Evolutionary conservation across 345 rosid species (phyloP), one percentile per base, ranked within the genome.

Genomic region (Euphorbia tirucalli): DNA sequence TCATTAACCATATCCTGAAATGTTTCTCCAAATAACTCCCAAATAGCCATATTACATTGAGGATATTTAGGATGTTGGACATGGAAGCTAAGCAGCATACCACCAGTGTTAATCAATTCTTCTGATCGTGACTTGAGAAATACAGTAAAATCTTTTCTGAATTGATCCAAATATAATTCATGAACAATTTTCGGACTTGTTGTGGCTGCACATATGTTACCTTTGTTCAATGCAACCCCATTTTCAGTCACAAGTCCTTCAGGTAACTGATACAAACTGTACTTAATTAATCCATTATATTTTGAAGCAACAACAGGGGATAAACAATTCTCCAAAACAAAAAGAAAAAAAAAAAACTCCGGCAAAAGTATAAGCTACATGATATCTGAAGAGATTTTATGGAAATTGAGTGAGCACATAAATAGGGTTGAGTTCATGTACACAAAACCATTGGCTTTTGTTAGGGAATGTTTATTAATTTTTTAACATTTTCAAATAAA

Each of bases 81-180:
- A 14, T 37, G 43, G 27, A 61, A 32, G 6, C 22, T 61, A n/a
- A 61, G 46, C 27, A 61, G 7, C 66, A 61, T 61, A 32, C 46
- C 46, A 61, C 66, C 66, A n/a, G 27, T 14, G 13, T 25, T 1
- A 61, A 61, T 24, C 9, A 61, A 2, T 7, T 61, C 66, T 61
- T 61, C 46, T 61, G 48, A 61, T 32, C 66, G 8, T 35, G 3
- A 35, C 66, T 61, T 61, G 16, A 61, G 37, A 61, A 61, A 35
- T 61, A 25, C 19, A 8, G 24, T 19, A 13, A 61, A 61, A 61
- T 61, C 66, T 21, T 8, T 61, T 35, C 41, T 39, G 7, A 61
- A 61, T 61, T 61, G 66, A 32, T 61, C 48, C 66, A 35, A 37
- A 61, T 61, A 61, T 61, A 22, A 21, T 18, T 61, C 43, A 7